These are phyloP conservation scores for Suillus tomentosus DNA, from an alignment of 768 basidiomycete species.

Conservation along the genomic window DNA sequence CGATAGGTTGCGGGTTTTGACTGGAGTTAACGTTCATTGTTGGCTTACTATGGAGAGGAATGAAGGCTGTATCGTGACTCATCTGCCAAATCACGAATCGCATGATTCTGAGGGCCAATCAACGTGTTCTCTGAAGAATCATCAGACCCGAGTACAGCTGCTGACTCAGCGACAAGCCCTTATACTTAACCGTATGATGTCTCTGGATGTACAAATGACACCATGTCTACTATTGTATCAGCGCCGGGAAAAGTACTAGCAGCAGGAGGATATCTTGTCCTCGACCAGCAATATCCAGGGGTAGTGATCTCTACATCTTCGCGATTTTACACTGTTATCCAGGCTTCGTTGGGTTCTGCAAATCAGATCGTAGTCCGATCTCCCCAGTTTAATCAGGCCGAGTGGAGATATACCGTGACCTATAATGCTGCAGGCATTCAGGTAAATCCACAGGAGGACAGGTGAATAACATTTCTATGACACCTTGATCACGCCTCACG, in stretches of 20 bases:
- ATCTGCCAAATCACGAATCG: conserved; percentile 2
- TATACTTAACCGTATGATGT: conserved; percentile 7
- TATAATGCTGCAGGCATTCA: conserved; percentile 31
- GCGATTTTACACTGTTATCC: conserved; percentile 86
- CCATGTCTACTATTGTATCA: conserved; percentile 65
- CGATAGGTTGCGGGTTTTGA: too few relatives aligned
- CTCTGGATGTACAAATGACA: background rate
- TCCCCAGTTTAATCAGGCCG: conserved; percentile 85
- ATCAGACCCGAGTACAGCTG: conserved; percentile 9
- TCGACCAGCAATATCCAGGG: conserved; percentile 84
- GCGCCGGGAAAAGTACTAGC: conserved; percentile 94
- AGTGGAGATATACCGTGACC: conserved; percentile 69
- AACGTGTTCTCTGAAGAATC: background rate
- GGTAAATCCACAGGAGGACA: conserved; percentile 25
- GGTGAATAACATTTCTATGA: conserved; percentile 16
- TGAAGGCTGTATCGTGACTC: background rate
- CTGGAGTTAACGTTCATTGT: background rate
- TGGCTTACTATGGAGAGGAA: conserved; percentile 2
- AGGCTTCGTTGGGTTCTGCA: conserved; percentile 29
- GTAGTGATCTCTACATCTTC: conserved; percentile 91
- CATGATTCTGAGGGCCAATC: background rate
- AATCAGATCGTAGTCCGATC: conserved; percentile 74
- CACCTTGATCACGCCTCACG: conserved; percentile 9
- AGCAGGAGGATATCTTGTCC: conserved; percentile 96
- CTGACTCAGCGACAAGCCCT: conserved; percentile 29